A percentile compares a stretch with the other conserved stretches of the same genome.
These are phyloP conservation scores for Colletotrichum horii DNA, from an alignment of 2,329 filamentous ascomycete genomes.

Conservation along the genomic window DNA sequence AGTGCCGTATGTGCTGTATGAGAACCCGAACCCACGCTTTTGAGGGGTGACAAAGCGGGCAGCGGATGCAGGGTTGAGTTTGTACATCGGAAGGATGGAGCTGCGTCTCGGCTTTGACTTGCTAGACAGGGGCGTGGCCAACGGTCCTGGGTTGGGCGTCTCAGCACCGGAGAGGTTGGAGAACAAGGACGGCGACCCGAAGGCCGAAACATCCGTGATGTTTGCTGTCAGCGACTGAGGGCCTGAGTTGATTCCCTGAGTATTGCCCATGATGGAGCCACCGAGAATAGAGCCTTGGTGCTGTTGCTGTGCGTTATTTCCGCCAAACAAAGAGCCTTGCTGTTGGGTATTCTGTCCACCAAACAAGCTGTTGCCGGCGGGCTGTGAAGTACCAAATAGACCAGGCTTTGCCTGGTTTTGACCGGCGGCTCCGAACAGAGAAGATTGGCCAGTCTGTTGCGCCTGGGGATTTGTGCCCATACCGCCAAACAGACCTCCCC, in stretches of 20 bases:
- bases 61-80: conserved; percentile 81
- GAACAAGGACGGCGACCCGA: conserved; percentile 88
- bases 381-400: conserved; percentile 55
- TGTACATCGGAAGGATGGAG: conserved; percentile 84
- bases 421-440: conserved; percentile 55
- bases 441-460: conserved; percentile 43
- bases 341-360: conserved; percentile 52
- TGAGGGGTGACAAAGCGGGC: conserved; percentile 84
- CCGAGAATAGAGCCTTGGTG: conserved; percentile 40
- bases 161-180: conserved; percentile 69
- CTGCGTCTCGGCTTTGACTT: conserved; percentile 77
- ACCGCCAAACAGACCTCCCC: conserved; percentile 57
- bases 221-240: conserved; percentile 71
- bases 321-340: conserved; percentile 51
- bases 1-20: conserved; percentile 89
- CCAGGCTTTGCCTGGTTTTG: conserved; percentile 61
- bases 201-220: conserved; percentile 83
- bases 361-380: conserved; percentile 57
- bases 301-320: conserved; percentile 53
- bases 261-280: conserved; percentile 64
- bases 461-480: conserved; percentile 32
- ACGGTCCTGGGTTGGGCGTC: conserved; percentile 78
- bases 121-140: conserved; percentile 86
- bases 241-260: conserved; percentile 57
- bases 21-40: conserved; percentile 88